Base-by-base conservation (phyloP, 371 early-diverging fungal genomes). In the Blakeslea trispora region DNA sequence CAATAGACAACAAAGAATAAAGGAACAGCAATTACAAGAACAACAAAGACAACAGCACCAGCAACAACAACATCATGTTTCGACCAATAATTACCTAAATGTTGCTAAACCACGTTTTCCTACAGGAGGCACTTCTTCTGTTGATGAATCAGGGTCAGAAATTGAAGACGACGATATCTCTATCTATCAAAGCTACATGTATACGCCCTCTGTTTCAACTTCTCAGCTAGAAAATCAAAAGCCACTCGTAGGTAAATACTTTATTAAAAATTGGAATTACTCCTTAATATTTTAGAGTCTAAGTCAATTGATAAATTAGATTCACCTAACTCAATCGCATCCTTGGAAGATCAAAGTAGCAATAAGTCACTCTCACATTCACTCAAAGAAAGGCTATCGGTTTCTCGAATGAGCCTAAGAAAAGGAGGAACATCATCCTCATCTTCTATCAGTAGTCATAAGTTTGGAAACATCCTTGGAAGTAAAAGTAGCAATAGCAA, bases 101-200 rank as follows among this genome's bases (percentile, higher is more conserved):
- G 60, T 60, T 19, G 42, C 44, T 41, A 28, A 39, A 9, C 45
- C 22, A 37, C 35, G 39, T 14, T 32, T n/a, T 44, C 14, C 24
- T 5, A 22, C 31, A 22, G 42, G 45, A 31, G 55, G 58, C 22
- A 48, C 60, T 11, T 65, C 60, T 15, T 65, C 61, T 18, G 55
- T 56, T 22, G 57, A 63, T n/a, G 64, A 64, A 15, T 64, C 65
- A 5, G 65, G 50, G 3, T 61, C 53, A 34, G 59, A 47, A 35
- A n/a, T 50, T n/a, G 53, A 46, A 8, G 62, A 60, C n/a, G 61
- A 60, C 5, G 59, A 55, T 28, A 37, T 60, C 15, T 52, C 45
- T 21, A 14, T 34, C 42, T 43, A 43, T 37, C 35, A 55, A 37
- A 59, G 53, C 34, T 13, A 14, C 11, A 3, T 37, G 14, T 14